These are phyloP conservation scores for Gastrolobium villosum DNA, from an alignment of 306 rosid genomes.

Conservation along the genomic window DNA sequence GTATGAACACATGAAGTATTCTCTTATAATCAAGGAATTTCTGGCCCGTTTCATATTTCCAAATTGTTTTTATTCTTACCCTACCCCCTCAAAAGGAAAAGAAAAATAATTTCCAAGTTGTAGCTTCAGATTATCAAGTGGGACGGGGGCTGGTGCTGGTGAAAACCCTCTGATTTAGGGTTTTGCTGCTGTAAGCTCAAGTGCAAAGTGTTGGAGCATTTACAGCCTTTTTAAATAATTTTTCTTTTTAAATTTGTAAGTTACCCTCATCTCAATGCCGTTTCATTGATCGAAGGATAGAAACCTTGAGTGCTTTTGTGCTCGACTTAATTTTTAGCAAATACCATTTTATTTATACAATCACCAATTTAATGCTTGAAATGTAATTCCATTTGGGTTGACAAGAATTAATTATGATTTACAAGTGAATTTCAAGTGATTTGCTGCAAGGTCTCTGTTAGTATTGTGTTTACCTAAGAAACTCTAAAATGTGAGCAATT, in stretches of 20 bases:
- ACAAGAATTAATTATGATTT: neutral
- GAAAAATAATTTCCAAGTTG: too few relatives aligned
- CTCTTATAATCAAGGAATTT: too few relatives aligned
- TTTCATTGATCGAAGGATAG: neutral
- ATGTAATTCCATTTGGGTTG: neutral
- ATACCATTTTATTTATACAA: neutral
- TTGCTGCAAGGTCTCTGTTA: neutral
- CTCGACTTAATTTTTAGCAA: neutral
- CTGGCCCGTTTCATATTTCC: too few relatives aligned
- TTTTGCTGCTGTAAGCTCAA: too few relatives aligned
- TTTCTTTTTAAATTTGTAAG: neutral
- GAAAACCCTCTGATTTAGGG: too few relatives aligned
- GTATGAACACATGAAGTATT: too few relatives aligned
- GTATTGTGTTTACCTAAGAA: neutral
- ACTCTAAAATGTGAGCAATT: neutral
- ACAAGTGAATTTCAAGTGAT: neutral
- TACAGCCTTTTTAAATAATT: neutral
- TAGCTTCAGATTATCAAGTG: too few relatives aligned
- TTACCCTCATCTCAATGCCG: neutral
- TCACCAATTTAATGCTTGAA: neutral
- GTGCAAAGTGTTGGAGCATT: too few relatives aligned
- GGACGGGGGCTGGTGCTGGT: too few relatives aligned
- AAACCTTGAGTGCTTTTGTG: neutral
- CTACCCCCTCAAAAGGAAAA: too few relatives aligned
- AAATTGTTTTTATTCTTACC: too few relatives aligned